Percentiles rank a stretch among this genome's conserved stretches.
Conservation (phyloP, 2,329 filamentous ascomycete genomes). For the Zymoseptoria crescenta region DNA sequence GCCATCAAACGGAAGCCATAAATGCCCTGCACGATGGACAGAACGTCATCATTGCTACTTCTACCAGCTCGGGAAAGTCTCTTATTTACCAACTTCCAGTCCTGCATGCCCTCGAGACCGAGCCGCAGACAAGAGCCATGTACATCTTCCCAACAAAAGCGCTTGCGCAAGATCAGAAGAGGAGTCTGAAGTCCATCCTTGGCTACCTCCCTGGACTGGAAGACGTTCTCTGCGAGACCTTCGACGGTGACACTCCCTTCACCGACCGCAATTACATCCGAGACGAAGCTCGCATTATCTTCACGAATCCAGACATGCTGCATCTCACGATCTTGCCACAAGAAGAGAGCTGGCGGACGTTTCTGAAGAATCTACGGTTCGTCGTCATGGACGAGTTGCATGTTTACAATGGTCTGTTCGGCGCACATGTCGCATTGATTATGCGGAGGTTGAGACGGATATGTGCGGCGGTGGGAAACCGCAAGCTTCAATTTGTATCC, state of each 20-base stretch:
- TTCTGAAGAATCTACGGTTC: slow-evolving; percentile 80
- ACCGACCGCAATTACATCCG: slow-evolving; percentile 67
- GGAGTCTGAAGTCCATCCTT: slow-evolving; percentile 79
- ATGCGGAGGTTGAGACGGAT: slow-evolving; percentile 84
- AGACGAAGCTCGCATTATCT: slow-evolving; percentile 84
- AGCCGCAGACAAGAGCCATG: slow-evolving; percentile 73
- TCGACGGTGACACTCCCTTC: slow-evolving; percentile 91
- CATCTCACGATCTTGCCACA: slow-evolving; percentile 90
- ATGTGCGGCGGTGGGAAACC: slow-evolving; percentile 84
- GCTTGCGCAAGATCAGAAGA: slow-evolving; percentile 84
- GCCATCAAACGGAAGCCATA: slow-evolving; percentile 88
- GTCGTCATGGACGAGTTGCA: slow-evolving; percentile 84
- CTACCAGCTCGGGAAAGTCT: slow-evolving; percentile 93
- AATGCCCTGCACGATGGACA: slow-evolving; percentile 75
- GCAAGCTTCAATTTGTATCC: slow-evolving; percentile 78
- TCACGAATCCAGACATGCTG: slow-evolving; percentile 97
- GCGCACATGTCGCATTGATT: slow-evolving; percentile 87
- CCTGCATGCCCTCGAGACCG: slow-evolving; percentile 72
- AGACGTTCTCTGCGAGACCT: slow-evolving; percentile 76
- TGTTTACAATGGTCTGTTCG: slow-evolving; percentile 92
- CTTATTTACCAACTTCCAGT: slow-evolving; percentile 97
- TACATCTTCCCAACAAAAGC: slow-evolving; percentile 99
- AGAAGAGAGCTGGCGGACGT: slow-evolving; percentile 80
- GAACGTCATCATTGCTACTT: slow-evolving; percentile 87
- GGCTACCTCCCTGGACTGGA: slow-evolving; percentile 71